These are phyloP conservation scores for Hyaloperonospora arabidopsidis DNA, from an alignment of 352 stramenopile species.

Conservation along the genomic window DNA sequence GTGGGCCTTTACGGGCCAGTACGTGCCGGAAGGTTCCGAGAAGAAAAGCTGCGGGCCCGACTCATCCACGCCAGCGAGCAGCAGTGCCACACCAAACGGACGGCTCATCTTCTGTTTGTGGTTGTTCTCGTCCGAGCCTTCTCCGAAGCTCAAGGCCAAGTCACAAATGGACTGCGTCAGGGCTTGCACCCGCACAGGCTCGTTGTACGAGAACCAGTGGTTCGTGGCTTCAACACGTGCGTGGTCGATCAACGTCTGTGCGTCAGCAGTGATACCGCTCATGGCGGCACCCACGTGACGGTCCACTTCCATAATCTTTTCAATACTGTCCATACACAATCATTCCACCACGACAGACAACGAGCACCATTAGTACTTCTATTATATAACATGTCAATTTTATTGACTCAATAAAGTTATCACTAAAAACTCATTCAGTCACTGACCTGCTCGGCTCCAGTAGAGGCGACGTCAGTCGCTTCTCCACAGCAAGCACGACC, in stretches of 20 bases:
- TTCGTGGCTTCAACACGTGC: conserved; percentile 98
- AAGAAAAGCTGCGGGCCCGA: conserved; percentile 92
- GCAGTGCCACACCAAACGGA: conserved; percentile 97
- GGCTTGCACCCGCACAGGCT: conserved; percentile 96
- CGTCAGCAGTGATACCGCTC: conserved; percentile 97
- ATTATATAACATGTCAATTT: too few species aligned
- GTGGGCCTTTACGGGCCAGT: conserved; percentile 97
- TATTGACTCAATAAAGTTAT: not conserved
- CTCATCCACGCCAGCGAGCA: conserved; percentile 95
- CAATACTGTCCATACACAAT: conserved; percentile 73
- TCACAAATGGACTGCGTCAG: conserved; percentile 98
- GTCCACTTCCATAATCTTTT: conserved; percentile 99
- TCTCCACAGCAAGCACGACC: conserved; percentile 97
- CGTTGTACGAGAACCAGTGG: conserved; percentile 97
- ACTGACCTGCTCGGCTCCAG: conserved; percentile 87
- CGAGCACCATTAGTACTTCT: too few species aligned
- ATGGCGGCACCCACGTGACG: conserved; percentile 96
- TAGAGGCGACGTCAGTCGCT: conserved; percentile 94
- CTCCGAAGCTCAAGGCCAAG: conserved; percentile 93
- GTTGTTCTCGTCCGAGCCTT: conserved; percentile 89
- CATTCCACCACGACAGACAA: not conserved
- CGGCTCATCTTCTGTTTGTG: conserved; percentile 97
- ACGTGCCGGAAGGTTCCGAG: conserved; percentile 97
- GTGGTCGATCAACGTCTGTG: conserved; percentile 98
- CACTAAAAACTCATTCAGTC: not conserved